Base-by-base conservation (phyloP, 768 basidiomycete genomes). In the Austroboletus eburneus region DNA sequence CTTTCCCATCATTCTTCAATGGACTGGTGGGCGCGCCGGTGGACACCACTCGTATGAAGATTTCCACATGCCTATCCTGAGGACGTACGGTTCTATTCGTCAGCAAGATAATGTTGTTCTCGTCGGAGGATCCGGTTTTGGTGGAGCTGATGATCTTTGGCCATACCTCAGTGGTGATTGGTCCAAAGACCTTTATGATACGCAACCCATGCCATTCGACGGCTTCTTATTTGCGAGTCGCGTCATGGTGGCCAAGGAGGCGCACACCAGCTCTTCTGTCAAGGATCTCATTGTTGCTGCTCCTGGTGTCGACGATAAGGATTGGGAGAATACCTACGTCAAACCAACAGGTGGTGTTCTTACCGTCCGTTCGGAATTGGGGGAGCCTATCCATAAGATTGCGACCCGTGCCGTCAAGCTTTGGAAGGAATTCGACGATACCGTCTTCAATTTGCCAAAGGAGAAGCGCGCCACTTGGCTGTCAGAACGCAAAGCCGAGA, bases 41-140 rank as follows among this genome's bases (percentile, higher is more conserved):
- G 96, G 96, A 41, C 96, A 99, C 58, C 96, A 98, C 71, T 94
- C 91, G 3, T 98, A 84, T 67, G 96, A 99, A 66, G 96, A 99
- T 65, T 94, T 98, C 80, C 95, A 97, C 60, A 92, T 94, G 66
- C 95, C 96, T 1, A 81, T 97, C 57, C 73, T 98, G 41, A 71
- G 85, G 32, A 97, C 94, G 0, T 99, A 99, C 66, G 78, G 83
- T 30, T 71, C 86, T 14, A 97, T 99, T 62, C 87, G 96, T 49
- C 83, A 87, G 55, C 87, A 93, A 51, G 58, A 77, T 40, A 99
- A 99, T 69, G 86, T 98, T 55, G 76, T 80, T 37, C 85, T 98
- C 46, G 84, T 98, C 27, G 94, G 80, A 42, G 96, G 96, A 9
- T 95, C 93, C 37, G 95, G 96, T 37, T 97, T 98, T 62, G 95